Base-by-base conservation (phyloP, 176 grass and related monocot genomes). In the Musa schizocarpa region DNA sequence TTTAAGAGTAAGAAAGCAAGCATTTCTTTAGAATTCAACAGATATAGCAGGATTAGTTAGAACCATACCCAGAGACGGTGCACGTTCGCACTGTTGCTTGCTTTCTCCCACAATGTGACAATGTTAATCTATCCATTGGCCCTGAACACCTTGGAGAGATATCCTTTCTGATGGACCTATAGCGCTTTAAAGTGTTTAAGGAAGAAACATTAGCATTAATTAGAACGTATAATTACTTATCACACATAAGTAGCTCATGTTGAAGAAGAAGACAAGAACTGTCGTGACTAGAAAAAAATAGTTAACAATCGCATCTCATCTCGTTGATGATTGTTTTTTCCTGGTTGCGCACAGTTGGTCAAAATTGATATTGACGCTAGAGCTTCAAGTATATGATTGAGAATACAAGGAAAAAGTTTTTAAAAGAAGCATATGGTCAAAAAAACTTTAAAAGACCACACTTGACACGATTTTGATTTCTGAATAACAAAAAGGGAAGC, bases 41-140 rank as follows among this genome's bases (percentile, higher is more conserved):
- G 50, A 74, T 20, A 56, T 2, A 9, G 6, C 13, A 13, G 11
- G 12, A 74, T 13, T 8, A 9, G 24, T 1, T 51, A 3, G 50
- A 43, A 14, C 52, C 20, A 27, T 74, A 74, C 72, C 72, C 72
- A 74, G 72, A 74, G 51, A 74, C 72, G 11, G 23, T 17, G 9
- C 72, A 12, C 20, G 29, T 74, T 23, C 20, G 9, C 6, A 29
- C 9, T 56, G 10, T 56, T 34, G 53, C 72, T 74, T 74, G 52
- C 72, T 74, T 74, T 57, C 72, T 50, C 63, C 22, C 12, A 34
- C 4, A 3, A 34, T 34, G 29, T 34, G 29, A 34, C 29, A 34
- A 34, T 34, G 29, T 34, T 34, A 34, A 34, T 26, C 9, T 13
- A 12, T 8, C 68, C 68, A 70, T 70, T 70, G 68, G 21, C n/a